Conservation (phyloP, 1,284 basidiomycete genomes). For the Apiotrichum montevideense region DNA sequence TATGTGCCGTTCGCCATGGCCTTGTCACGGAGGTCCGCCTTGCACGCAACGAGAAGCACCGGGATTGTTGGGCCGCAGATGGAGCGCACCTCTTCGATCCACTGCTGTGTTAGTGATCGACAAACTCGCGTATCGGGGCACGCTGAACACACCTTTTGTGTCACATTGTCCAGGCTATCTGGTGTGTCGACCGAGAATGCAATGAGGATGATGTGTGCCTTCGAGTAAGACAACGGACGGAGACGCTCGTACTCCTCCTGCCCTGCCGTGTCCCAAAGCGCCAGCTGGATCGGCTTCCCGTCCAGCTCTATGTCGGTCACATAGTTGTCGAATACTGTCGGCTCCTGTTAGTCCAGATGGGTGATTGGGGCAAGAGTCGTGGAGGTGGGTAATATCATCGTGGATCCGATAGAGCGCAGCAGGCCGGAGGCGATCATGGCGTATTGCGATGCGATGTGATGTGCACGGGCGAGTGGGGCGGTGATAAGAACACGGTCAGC, state of each 20-base stretch:
- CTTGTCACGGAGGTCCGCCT: slow-evolving; percentile 52
- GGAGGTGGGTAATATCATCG: no score
- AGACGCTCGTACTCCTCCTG: slow-evolving; percentile 97
- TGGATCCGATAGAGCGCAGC: no score
- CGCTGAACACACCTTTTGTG: slow-evolving; percentile 62
- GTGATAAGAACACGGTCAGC: not conserved
- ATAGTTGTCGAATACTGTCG: slow-evolving; percentile 95
- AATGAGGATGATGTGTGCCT: slow-evolving; percentile 97
- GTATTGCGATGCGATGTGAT: not conserved
- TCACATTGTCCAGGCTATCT: slow-evolving; percentile 92
- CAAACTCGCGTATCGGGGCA: no score
- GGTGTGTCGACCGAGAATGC: slow-evolving; percentile 94
- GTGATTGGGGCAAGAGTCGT: no score
- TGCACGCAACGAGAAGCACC: slow-evolving; percentile 51
- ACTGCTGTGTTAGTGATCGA: slow-evolving; percentile 51
- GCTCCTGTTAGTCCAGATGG: not conserved
- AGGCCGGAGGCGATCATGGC: no score
- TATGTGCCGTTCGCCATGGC: slow-evolving; percentile 45
- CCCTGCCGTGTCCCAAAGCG: slow-evolving; percentile 68
- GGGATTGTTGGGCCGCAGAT: slow-evolving; percentile 67
- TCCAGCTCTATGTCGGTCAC: slow-evolving; percentile 96
- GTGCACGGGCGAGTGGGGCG: not conserved
- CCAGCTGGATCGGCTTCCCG: slow-evolving; percentile 71
- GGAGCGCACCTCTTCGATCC: slow-evolving; percentile 92
- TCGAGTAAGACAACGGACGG: slow-evolving; percentile 91